These are phyloP conservation scores for Phaffomyces opuntiae DNA, from an alignment of 805 yeast species.

Conservation along the genomic window DNA sequence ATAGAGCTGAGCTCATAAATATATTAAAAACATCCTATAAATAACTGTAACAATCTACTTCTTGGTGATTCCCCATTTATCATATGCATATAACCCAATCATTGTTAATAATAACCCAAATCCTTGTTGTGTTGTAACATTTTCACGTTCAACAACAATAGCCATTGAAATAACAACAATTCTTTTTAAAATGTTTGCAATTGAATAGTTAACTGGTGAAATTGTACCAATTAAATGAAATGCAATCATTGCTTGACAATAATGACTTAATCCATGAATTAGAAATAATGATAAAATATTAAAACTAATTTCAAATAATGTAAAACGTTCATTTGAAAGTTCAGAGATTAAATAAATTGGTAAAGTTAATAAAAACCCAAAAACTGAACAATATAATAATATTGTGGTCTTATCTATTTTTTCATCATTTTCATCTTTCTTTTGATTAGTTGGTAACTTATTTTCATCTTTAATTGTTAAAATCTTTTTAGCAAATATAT, in stretches of 20 bases:
- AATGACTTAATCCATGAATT: conserved; percentile 65
- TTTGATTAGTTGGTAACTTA: conserved; percentile 13
- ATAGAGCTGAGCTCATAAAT: background rate
- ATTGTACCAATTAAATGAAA: conserved; percentile 68
- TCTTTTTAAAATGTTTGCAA: conserved; percentile 71
- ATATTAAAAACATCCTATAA: too few relatives aligned
- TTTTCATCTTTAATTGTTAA: conserved; percentile 40
- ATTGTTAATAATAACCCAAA: conserved; percentile 51
- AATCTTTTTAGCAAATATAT: conserved; percentile 71
- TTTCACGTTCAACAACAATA: conserved; percentile 52
- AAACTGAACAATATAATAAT: conserved; percentile 59
- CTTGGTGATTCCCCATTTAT: conserved; percentile 49
- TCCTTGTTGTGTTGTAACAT: conserved; percentile 34
- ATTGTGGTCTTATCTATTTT: conserved; percentile 68
- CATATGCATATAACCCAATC: conserved; percentile 62
- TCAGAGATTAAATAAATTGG: conserved; percentile 63
- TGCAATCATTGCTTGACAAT: conserved; percentile 65
- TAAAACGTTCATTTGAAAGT: conserved; percentile 23
- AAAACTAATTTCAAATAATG: conserved; percentile 24
- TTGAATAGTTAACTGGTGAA: conserved; percentile 72
- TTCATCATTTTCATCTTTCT: conserved; percentile 18
- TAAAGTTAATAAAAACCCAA: conserved; percentile 60
- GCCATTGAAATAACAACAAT: conserved; percentile 65
- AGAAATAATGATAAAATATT: conserved; percentile 33
- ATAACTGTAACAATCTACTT: conserved; percentile 3